Percentiles rank a stretch among this genome's conserved stretches.
Evolutionary conservation across 768 basidiomycete species (phyloP).

Genomic region (Suillus brevipes): DNA sequence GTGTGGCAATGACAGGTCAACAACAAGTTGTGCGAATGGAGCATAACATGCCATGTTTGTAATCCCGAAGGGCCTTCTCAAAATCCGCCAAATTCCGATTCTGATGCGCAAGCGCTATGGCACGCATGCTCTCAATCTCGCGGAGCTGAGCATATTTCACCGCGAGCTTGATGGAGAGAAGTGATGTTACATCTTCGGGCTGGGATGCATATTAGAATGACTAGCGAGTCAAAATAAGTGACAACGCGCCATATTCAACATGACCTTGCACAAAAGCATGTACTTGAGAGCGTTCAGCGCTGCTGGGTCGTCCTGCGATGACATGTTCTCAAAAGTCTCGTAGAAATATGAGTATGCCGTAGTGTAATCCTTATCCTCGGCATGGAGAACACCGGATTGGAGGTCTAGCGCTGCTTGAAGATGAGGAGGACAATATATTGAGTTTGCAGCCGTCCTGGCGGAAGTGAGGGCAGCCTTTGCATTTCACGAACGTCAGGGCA

Average conservation of each 20-base stretch:
- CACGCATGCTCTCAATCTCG: conserved; percentile 95
- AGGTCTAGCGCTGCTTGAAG: conserved; percentile 63
- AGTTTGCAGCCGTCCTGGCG: conserved; percentile 89
- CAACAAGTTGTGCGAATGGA: not conserved
- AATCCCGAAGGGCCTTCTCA: conserved; percentile 82
- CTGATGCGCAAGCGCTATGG: conserved; percentile 91
- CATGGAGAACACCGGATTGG: conserved; percentile 82
- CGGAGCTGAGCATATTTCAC: conserved; percentile 82
- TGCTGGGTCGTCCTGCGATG: conserved; percentile 68
- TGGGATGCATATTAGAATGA: conserved; percentile 29
- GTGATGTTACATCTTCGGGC: conserved; percentile 92
- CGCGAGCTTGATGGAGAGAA: conserved; percentile 85
- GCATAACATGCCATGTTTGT: conserved; percentile 63
- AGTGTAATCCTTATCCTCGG: conserved; percentile 97
- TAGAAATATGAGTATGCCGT: conserved; percentile 98
- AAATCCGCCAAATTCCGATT: conserved; percentile 88
- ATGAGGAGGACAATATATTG: conserved; percentile 87
- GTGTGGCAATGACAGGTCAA: not conserved
- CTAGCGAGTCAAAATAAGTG: not conserved
- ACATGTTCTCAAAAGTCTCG: conserved; percentile 91
- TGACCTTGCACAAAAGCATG: conserved; percentile 97
- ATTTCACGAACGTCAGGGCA: not conserved
- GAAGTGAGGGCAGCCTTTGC: conserved; percentile 81
- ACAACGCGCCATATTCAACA: conserved; percentile 83
- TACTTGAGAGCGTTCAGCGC: conserved; percentile 92